A percentile compares a stretch with the other conserved stretches of the same genome.
These are phyloP conservation scores for Crithidia sp. DNA, from an alignment of 208 protist species.

Conservation along the genomic window DNA sequence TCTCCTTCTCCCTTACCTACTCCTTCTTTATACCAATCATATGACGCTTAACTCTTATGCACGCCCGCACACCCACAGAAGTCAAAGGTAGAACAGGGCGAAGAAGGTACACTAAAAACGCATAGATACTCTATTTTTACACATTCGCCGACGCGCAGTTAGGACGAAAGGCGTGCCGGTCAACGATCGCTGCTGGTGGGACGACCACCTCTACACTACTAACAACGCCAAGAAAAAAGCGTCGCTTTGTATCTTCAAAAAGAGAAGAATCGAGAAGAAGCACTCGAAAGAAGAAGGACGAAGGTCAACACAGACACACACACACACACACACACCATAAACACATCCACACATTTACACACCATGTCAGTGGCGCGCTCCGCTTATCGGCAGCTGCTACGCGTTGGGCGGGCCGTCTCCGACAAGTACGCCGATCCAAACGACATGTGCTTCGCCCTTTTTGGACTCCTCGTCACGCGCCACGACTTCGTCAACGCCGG, in stretches of 20 bases:
- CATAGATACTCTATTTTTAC: no score
- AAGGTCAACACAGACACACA: neutral
- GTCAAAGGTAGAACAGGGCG: no score
- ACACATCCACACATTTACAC: neutral
- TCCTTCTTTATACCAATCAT: no score
- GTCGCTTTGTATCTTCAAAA: no score
- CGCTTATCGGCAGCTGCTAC: slow-evolving; percentile 77
- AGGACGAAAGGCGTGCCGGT: no score
- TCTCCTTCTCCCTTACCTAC: no score
- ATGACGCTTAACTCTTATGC: no score
- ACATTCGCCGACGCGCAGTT: no score
- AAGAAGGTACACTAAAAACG: no score
- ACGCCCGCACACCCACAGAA: no score
- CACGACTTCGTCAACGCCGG: slow-evolving; percentile 74
- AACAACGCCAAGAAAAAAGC: neutral
- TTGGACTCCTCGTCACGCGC: slow-evolving; percentile 60
- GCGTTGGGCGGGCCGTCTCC: slow-evolving; percentile 34
- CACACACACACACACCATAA: neutral
- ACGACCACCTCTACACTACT: neutral
- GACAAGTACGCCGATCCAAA: slow-evolving; percentile 53
- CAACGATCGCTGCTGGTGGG: no score
- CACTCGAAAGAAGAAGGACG: neutral
- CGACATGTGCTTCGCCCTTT: slow-evolving; percentile 74
- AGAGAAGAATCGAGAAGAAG: no score
- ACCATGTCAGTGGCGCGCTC: slow-evolving; percentile 70